Evolutionary conservation across 2,329 filamentous ascomycete genomes (phyloP), one percentile per base, ranked within the genome.

Genomic region (Alternaria arbusti): DNA sequence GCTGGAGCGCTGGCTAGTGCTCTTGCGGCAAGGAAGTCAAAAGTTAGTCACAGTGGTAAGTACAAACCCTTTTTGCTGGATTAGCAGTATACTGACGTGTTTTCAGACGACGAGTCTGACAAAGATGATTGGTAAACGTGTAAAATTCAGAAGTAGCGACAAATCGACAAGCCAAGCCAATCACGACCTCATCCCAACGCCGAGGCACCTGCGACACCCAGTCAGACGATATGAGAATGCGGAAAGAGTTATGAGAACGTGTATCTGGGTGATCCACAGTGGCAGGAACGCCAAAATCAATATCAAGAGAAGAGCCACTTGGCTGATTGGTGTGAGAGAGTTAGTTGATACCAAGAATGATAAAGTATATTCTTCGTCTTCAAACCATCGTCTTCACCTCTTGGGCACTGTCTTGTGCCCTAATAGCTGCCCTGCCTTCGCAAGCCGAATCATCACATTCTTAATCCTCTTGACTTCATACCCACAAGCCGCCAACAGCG

Each of bases 11-110:
- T 97, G 86, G 93, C 93, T 22, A 93, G 91, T 82, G 94, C 93
- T 51, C 82, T 97, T 71, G 92, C 92, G 63, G 90, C 89, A 82
- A 87, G 95, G 80, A 97, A 97, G 85, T 89, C 93, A 81, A 97
- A 97, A 85, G 95, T 97, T 78, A 93, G 92, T 82, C 91, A 92
- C 79, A 97, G 93, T 85, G 95, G 95, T 97, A 88, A 89, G 73
- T 74, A 9, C 12, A 55, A 22, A 54, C 17, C 17, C 1, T 44
- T 9, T 57, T 60, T 45, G 23, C 52, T 40, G 12, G 67, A 32
- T 23, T 57, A 20, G 45, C 51, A 28, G 45, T 44, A 59, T 72
- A 62, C 74, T 81, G 71, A 81, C 64, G n/a, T 30, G 20, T 36
- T 22, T 66, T 32, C 69, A 94, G 91, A 94, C 83, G 91, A 94